Evolutionary conservation across 495 filamentous ascomycete genomes (phyloP).

Genomic region (Antarctomyces pellizariae): DNA sequence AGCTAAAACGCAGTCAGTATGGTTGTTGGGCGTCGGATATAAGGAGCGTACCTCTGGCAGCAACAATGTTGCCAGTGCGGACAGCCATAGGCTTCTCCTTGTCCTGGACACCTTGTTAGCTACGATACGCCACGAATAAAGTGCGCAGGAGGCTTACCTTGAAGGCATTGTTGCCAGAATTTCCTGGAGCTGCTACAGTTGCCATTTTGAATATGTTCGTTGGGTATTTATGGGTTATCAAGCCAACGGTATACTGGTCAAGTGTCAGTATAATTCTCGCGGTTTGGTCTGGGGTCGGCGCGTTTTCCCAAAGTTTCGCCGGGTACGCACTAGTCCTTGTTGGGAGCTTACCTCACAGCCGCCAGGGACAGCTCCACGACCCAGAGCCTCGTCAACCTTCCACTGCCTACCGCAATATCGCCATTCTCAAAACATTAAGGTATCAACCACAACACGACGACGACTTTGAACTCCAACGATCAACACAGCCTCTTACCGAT

Average conservation of each 20-base stretch:
- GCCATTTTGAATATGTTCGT: constrained; percentile 53
- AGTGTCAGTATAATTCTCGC: constrained; percentile 1
- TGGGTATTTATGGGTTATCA: no score
- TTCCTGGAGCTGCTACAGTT: constrained; percentile 27
- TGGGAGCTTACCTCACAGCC: no score
- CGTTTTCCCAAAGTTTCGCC: no score
- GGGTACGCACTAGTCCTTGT: no score
- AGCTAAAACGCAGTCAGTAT: constrained; percentile 24
- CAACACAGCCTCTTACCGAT: constrained; percentile 1
- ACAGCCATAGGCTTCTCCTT: constrained; percentile 98
- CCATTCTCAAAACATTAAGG: no score
- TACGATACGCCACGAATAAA: constrained; percentile 15
- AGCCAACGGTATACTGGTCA: no score
- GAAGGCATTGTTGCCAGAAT: constrained; percentile 50
- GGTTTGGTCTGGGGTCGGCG: constrained; percentile 4
- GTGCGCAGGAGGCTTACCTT: constrained; percentile 28
- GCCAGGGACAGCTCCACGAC: background rate
- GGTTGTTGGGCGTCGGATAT: background rate
- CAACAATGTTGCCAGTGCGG: constrained; percentile 83
- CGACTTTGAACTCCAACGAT: constrained; percentile 7
- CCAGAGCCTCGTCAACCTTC: constrained; percentile 2
- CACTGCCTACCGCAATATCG: no score
- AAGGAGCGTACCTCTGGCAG: constrained; percentile 56
- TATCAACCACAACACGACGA: no score
- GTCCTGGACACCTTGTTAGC: constrained; percentile 39